Conservation (phyloP, 2,329 filamentous ascomycete species). For the Bipolaris victoriae region DNA sequence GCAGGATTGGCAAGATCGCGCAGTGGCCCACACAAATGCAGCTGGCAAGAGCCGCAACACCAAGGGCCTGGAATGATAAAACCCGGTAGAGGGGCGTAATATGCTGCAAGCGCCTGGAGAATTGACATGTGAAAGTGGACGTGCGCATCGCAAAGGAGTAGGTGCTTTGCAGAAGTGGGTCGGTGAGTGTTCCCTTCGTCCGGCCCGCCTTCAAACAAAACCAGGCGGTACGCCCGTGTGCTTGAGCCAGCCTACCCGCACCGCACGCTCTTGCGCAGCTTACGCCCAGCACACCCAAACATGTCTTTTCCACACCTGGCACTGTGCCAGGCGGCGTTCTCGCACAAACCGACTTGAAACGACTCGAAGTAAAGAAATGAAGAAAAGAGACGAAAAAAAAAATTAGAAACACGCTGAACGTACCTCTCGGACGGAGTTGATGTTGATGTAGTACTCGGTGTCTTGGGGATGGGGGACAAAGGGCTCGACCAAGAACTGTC, state of each 20-base stretch:
- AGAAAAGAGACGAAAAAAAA: slow-evolving; percentile 8
- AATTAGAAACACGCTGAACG: slow-evolving; percentile 54
- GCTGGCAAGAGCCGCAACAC: slow-evolving; percentile 44
- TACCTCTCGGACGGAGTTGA: slow-evolving; percentile 99
- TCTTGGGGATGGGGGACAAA: slow-evolving; percentile 95
- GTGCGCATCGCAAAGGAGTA: slow-evolving; percentile 37
- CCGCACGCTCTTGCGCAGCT: slow-evolving; percentile 16
- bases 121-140: slow-evolving; percentile 46
- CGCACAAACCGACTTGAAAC: slow-evolving; percentile 6
- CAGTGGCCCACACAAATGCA: slow-evolving; percentile 27
- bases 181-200: slow-evolving; percentile 49
- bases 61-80: slow-evolving; percentile 26
- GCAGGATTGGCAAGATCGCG: slow-evolving; percentile 29
- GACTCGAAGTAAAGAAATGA: slow-evolving; percentile 3
- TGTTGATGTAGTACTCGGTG: slow-evolving; percentile 99
- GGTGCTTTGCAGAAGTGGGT: slow-evolving; percentile 47
- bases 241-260: slow-evolving; percentile 24
- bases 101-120: slow-evolving; percentile 19
- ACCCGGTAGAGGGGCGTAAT: slow-evolving; percentile 20
- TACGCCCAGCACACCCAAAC: slow-evolving; percentile 14
- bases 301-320: slow-evolving; percentile 19
- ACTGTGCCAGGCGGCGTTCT: slow-evolving; percentile 1
- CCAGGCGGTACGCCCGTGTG: slow-evolving; percentile 35
- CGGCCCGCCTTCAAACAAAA: slow-evolving; percentile 48
- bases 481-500: slow-evolving; percentile 97